phyloP scores from a whole-genome alignment of 2,329 filamentous ascomycete species.

The Beauveria sp. region DNA sequence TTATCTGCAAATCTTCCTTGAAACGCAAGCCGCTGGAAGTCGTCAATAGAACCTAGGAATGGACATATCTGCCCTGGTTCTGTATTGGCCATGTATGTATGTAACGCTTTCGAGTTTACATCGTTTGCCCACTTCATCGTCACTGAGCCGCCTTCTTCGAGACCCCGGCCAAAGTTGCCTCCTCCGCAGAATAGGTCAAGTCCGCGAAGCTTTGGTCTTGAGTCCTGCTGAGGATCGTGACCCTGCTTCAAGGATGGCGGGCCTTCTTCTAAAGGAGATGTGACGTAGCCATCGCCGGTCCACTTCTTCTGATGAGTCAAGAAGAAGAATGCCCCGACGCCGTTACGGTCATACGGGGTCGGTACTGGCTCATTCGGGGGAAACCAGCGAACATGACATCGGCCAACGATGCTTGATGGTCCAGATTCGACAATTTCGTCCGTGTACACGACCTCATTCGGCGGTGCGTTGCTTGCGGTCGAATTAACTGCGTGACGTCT shows the following conservation, averaged over 20 bases:
- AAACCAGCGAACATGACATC: conserved; percentile 55
- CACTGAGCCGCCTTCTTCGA: conserved; percentile 64
- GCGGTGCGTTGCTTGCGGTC: conserved; percentile 21
- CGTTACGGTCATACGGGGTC: conserved; percentile 56
- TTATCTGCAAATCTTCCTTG: conserved; percentile 35
- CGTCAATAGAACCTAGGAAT: conserved; percentile 66
- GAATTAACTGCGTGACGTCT: conserved; percentile 38
- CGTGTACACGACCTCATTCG: conserved; percentile 55
- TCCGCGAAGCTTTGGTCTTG: conserved; percentile 40
- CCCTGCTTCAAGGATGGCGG: conserved; percentile 43
- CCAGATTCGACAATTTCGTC: conserved; percentile 33
- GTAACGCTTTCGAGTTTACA: conserved; percentile 53
- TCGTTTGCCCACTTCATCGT: conserved; percentile 64
- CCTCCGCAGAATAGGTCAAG: conserved; percentile 73
- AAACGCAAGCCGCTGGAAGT: conserved; percentile 51
- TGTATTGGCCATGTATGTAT: conserved; percentile 66
- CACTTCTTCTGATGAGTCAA: conserved; percentile 37
- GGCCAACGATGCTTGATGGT: conserved; percentile 37
- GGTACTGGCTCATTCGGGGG: conserved; percentile 37
- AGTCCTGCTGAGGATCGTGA: conserved; percentile 35
- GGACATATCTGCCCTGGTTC: conserved; percentile 36
- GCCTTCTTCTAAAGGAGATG: conserved; percentile 25
- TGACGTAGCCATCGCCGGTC: conserved; percentile 6
- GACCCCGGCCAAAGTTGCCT: conserved; percentile 67
- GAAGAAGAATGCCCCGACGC: conserved; percentile 60